These are phyloP conservation scores for Auxenochlorella pyrenoidosa DNA, from an alignment of 139 green algal species.

Conservation along the genomic window DNA sequence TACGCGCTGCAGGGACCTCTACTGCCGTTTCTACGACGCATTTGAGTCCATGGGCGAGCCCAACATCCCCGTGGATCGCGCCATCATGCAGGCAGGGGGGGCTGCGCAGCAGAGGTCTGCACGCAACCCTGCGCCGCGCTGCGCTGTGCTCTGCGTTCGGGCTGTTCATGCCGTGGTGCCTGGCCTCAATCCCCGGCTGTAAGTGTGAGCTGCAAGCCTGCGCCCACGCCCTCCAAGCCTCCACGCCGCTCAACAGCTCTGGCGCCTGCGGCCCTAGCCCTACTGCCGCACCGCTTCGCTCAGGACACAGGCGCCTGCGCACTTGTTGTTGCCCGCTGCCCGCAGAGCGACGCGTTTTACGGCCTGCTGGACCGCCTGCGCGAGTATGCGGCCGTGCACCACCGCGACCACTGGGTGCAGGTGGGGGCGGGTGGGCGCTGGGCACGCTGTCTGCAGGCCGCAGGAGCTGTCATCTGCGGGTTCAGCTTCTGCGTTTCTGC, in stretches of 20 bases:
- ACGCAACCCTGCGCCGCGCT: not conserved
- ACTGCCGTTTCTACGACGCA: slow-evolving; percentile 73
- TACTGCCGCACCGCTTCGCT: no score
- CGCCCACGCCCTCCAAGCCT: no score
- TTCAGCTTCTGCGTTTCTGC: no score
- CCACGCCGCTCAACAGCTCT: not conserved
- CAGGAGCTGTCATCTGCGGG: no score
- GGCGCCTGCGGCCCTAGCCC: not conserved
- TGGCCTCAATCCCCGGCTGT: no score
- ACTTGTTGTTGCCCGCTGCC: slow-evolving; percentile 44
- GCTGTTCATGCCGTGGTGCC: no score
- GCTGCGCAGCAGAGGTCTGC: no score
- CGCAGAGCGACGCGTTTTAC: slow-evolving; percentile 56
- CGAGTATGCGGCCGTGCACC: slow-evolving; percentile 55
- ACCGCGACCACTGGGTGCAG: slow-evolving; percentile 74
- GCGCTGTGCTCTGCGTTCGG: no score
- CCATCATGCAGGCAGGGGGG: slow-evolving; percentile 6
- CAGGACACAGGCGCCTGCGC: no score
- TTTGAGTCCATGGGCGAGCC: slow-evolving; percentile 78
- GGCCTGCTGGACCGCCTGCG: slow-evolving; percentile 64
- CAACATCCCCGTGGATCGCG: slow-evolving; percentile 56
- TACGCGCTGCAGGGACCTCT: slow-evolving; percentile 56
- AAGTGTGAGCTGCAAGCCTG: no score
- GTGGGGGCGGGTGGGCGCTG: not conserved
- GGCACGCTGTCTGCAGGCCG: no score